phyloP scores from a whole-genome alignment of 176 grass and related monocot species.

The Alloteropsis semialata region DNA sequence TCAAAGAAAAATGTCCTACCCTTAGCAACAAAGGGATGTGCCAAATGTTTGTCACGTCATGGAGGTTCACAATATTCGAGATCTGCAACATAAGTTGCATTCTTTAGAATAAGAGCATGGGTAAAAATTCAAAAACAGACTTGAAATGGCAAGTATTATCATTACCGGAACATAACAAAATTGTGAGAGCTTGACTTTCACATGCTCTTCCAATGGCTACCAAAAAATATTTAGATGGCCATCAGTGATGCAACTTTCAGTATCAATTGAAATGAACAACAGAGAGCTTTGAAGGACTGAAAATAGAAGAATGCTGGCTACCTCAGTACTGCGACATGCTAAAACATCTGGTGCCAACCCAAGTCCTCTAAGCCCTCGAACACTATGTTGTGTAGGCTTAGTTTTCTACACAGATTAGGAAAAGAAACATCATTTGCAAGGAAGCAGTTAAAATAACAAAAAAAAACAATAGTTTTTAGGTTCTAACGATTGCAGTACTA shows the following conservation, averaged over 20 bases:
- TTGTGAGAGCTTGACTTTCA: constrained; percentile 85
- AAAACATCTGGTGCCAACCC: constrained; percentile 90
- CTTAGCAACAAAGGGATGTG: constrained; percentile 90
- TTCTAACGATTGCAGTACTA: background rate
- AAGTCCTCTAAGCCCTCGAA: constrained; percentile 80
- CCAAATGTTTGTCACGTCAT: constrained; percentile 98
- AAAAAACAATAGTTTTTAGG: background rate
- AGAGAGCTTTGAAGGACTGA: background rate
- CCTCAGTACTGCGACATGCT: constrained; percentile 82
- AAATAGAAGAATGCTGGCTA: constrained; percentile 24
- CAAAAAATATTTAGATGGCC: constrained; percentile 22
- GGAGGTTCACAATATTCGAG: constrained; percentile 70
- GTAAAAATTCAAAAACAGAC: constrained; percentile 19
- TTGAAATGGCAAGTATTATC: constrained; percentile 14
- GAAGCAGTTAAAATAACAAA: constrained; percentile 18
- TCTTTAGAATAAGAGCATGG: constrained; percentile 12
- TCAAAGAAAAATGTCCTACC: constrained; percentile 48
- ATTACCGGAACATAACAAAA: constrained; percentile 94
- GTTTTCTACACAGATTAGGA: constrained; percentile 68
- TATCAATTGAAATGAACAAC: background rate
- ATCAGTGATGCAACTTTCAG: constrained; percentile 7
- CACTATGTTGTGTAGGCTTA: constrained; percentile 97
- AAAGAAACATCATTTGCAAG: constrained; percentile 28
- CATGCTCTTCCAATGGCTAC: constrained; percentile 73
- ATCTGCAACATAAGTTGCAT: constrained; percentile 52